Evolutionary conservation across 352 stramenopile species (phyloP).

Genomic region (Globisporangium recalcitrans): DNA sequence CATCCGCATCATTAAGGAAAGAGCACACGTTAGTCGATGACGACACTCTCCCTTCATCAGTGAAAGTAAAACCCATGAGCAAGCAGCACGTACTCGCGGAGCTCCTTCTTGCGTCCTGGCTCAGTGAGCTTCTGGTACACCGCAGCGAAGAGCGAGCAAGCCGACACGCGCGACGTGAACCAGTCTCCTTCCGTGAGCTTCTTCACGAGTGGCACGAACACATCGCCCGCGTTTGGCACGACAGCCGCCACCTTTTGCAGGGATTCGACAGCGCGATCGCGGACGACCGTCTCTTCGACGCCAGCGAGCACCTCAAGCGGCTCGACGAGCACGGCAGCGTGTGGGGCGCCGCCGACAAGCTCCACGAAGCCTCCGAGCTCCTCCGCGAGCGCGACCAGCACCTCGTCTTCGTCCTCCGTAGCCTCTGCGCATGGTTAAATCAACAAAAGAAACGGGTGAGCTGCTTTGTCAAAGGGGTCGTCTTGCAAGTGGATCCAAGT

Average conservation of each 20-base stretch:
- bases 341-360: constrained; percentile 66
- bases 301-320: constrained; percentile 88
- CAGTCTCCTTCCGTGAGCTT: constrained; percentile 80
- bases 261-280: constrained; percentile 74
- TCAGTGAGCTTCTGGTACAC: constrained; percentile 65
- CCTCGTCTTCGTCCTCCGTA: constrained; percentile 93
- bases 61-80: not conserved
- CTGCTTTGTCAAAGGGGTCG: not conserved
- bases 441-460: not conserved
- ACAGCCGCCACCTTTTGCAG: constrained; percentile 71
- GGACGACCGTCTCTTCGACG: constrained; percentile 93
- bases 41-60: not conserved
- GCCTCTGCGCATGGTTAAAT: constrained; percentile 33
- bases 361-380: constrained; percentile 90
- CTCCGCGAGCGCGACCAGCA: constrained; percentile 89
- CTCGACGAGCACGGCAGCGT: constrained; percentile 72
- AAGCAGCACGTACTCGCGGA: constrained; percentile 64
- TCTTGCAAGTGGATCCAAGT: constrained; percentile 7
- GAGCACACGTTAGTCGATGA: not conserved
- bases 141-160: constrained; percentile 76
- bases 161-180: constrained; percentile 87
- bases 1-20: not conserved
- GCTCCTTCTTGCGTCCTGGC: constrained; percentile 61
- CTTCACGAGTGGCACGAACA: constrained; percentile 74
- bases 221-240: constrained; percentile 50